These are phyloP conservation scores for Ophiostoma perfectum DNA, from an alignment of 2,329 filamentous ascomycete species.

Conservation along the genomic window DNA sequence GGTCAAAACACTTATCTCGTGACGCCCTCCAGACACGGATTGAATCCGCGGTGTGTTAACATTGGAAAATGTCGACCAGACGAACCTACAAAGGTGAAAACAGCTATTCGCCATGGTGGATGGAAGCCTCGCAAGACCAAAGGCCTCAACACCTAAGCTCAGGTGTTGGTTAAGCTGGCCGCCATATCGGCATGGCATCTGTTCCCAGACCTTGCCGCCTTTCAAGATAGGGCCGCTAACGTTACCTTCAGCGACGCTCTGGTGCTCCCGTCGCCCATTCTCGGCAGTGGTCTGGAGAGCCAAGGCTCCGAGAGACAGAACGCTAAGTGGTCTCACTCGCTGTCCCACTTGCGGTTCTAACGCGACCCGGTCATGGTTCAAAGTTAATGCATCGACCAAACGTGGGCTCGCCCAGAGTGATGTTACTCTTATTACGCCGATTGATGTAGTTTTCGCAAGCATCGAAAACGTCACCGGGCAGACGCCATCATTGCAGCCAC, in stretches of 20 bases:
- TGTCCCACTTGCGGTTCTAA: background rate
- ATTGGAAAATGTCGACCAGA: background rate
- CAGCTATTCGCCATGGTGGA: background rate
- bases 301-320: background rate
- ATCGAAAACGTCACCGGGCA: too few relatives aligned
- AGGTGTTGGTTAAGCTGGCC: background rate
- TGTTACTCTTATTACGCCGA: too few relatives aligned
- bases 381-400: too few relatives aligned
- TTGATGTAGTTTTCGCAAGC: too few relatives aligned
- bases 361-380: background rate
- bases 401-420: too few relatives aligned
- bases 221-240: background rate
- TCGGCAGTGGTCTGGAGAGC: background rate
- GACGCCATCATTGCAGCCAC: too few relatives aligned
- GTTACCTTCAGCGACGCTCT: background rate
- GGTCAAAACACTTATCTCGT: too few relatives aligned
- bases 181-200: background rate
- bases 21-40: too few relatives aligned
- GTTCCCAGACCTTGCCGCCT: background rate
- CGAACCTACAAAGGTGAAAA: background rate
- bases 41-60: background rate
- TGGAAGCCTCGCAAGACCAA: background rate
- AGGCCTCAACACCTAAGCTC: background rate
- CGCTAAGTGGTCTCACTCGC: background rate
- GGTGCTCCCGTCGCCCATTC: background rate